Percentiles rank a stretch among this genome's conserved stretches.
These are phyloP conservation scores for Vigna mungo DNA, from an alignment of 306 rosid genomes.

Conservation along the genomic window DNA sequence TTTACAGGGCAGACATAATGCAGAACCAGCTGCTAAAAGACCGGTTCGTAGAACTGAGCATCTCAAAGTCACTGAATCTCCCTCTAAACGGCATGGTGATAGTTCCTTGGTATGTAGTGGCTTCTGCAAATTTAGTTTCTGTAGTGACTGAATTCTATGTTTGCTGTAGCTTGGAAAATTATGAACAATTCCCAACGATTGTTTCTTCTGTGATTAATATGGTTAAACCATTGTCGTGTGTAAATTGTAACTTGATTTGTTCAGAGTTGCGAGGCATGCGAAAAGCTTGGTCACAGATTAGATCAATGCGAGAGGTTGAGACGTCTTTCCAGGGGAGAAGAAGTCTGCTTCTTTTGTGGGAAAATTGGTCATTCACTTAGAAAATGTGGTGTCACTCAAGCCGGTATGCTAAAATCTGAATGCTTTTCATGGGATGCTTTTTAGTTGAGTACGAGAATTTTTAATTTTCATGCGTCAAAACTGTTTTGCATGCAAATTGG, in stretches of 20 bases:
- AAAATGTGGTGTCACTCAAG: constrained; percentile 60
- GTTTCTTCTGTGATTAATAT: constrained; percentile 20
- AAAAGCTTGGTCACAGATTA: constrained; percentile 57
- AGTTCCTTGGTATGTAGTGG: constrained; percentile 43
- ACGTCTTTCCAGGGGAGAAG: constrained; percentile 17
- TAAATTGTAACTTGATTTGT: constrained; percentile 33
- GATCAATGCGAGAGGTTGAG: constrained; percentile 57
- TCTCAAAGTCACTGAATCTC: constrained; percentile 33
- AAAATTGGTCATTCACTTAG: constrained; percentile 74
- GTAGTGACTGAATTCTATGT: background rate
- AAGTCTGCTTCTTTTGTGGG: constrained; percentile 83
- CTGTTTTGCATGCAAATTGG: constrained; percentile 17
- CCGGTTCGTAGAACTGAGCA: background rate
- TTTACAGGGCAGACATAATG: constrained; percentile 47
- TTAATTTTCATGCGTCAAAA: background rate
- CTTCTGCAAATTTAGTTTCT: background rate
- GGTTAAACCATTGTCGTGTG: constrained; percentile 3
- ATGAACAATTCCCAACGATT: background rate
- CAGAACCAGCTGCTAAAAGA: background rate
- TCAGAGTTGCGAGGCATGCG: constrained; percentile 71
- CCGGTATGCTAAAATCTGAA: constrained; percentile 55
- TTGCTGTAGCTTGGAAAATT: constrained; percentile 7
- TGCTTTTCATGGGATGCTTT: background rate
- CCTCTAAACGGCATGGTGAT: background rate
- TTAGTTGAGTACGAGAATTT: background rate